A percentile compares a stretch with the other conserved stretches of the same genome.
Conservation (phyloP, 2,329 filamentous ascomycete species). For the Trichoderma polysporum region DNA sequence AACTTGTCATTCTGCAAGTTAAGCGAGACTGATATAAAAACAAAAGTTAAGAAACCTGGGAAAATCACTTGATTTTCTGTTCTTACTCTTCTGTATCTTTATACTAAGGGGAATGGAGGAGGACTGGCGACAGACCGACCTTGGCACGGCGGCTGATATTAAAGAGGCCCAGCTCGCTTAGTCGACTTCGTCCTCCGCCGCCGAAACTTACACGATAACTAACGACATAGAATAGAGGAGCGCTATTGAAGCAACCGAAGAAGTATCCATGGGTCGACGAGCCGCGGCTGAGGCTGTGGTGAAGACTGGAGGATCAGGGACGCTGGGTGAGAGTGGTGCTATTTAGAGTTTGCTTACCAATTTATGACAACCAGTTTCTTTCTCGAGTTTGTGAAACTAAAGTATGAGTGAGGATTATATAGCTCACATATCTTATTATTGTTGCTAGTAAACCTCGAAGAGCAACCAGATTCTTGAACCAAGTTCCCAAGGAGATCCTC, state of each 20-base stretch:
- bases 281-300: neutral
- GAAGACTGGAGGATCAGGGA: neutral
- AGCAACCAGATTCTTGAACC: too few species aligned
- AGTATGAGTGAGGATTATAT: neutral
- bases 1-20: neutral
- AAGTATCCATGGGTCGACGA: neutral
- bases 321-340: neutral
- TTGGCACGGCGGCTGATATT: too few species aligned
- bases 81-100: neutral
- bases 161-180: neutral
- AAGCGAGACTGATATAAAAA: neutral
- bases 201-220: neutral
- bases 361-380: neutral
- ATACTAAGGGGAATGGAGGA: too few species aligned
- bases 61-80: neutral
- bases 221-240: neutral
- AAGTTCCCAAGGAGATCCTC: too few species aligned
- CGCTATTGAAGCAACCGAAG: neutral
- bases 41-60: neutral
- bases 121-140: too few species aligned
- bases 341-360: neutral
- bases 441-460: too few species aligned
- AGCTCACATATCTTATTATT: too few species aligned
- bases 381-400: neutral
- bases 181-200: neutral